phyloP scores from a whole-genome alignment of 495 filamentous ascomycete genomes.

The Xylaria bambusicola region DNA sequence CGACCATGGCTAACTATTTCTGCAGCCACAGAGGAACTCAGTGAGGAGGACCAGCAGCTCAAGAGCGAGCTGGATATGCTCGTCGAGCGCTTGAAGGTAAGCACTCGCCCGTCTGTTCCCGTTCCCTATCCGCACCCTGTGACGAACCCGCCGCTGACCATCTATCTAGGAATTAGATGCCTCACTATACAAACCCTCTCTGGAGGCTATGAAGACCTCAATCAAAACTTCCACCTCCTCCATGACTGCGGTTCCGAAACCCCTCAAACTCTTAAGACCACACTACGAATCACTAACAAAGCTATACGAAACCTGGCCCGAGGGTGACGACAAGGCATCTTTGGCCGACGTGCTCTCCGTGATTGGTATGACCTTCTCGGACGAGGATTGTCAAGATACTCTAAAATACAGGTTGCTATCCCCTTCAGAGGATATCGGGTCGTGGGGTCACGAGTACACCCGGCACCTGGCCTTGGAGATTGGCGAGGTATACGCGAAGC shows the following conservation, averaged over 20 bases:
- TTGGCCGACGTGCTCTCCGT: constrained; percentile 96
- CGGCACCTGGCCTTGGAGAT: constrained; percentile 94
- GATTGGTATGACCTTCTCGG: constrained; percentile 98
- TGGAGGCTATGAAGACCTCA: constrained; percentile 93
- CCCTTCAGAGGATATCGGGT: constrained; percentile 87
- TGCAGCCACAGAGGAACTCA: constrained; percentile 80
- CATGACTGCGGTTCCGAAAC: constrained; percentile 98
- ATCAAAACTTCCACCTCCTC: constrained; percentile 99
- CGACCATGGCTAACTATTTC: constrained; percentile 30
- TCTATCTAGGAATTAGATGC: constrained; percentile 74
- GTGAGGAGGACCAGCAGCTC: constrained; percentile 95
- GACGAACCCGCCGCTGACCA: not conserved
- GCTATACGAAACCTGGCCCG: constrained; percentile 84
- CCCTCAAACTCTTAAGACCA: constrained; percentile 94
- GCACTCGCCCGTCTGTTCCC: constrained; percentile 16
- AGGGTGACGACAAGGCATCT: constrained; percentile 80
- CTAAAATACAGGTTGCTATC: constrained; percentile 92
- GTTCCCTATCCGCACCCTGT: too few relatives aligned
- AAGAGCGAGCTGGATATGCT: constrained; percentile 99
- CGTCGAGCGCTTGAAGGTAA: constrained; percentile 89
- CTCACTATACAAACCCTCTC: constrained; percentile 83
- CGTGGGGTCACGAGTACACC: constrained; percentile 99
- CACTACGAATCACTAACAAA: constrained; percentile 87
- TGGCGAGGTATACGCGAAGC: constrained; percentile 85
- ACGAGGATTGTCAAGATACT: constrained; percentile 92